These are phyloP conservation scores for Nymphaea thermarum DNA, from an alignment of 164 flowering plant species.

Conservation along the genomic window DNA sequence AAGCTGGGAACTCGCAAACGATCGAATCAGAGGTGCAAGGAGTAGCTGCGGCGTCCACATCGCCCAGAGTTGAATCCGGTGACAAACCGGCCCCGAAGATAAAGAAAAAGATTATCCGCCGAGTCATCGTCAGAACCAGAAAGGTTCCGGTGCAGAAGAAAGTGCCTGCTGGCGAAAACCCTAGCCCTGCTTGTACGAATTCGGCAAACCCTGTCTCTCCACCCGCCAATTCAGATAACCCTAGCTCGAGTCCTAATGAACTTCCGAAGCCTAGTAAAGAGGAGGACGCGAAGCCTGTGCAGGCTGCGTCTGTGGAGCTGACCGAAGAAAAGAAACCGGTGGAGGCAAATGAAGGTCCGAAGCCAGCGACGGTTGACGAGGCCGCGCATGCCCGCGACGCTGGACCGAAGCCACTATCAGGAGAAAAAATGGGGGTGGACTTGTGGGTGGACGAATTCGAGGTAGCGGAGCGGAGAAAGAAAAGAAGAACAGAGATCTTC, in stretches of 20 bases:
- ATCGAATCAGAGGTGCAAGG: constrained; percentile 9
- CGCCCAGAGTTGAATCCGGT: constrained; percentile 7
- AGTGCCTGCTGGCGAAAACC: background rate
- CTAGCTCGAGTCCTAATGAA: background rate
- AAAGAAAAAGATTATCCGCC: background rate
- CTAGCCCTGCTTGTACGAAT: background rate
- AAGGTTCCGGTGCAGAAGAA: background rate
- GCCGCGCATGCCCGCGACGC: constrained; percentile 1
- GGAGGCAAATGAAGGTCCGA: background rate
- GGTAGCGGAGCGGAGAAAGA: constrained; percentile 21
- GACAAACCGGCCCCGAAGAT: background rate
- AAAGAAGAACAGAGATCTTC: constrained; percentile 24
- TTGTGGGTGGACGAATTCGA: constrained; percentile 16
- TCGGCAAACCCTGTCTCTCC: background rate
- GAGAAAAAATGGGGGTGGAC: constrained; percentile 1
- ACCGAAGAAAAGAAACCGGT: background rate
- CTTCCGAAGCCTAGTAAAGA: background rate
- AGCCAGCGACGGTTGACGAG: constrained; percentile 1
- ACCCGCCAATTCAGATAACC: background rate
- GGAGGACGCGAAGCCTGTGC: background rate
- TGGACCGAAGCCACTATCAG: constrained; percentile 3
- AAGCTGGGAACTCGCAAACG: too few relatives aligned
- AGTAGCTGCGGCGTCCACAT: constrained; percentile 9
- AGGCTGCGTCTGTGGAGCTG: background rate
- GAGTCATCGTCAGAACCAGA: background rate